Conservation (phyloP, 1,284 basidiomycete species). For the Laetiporus sulphureus region DNA sequence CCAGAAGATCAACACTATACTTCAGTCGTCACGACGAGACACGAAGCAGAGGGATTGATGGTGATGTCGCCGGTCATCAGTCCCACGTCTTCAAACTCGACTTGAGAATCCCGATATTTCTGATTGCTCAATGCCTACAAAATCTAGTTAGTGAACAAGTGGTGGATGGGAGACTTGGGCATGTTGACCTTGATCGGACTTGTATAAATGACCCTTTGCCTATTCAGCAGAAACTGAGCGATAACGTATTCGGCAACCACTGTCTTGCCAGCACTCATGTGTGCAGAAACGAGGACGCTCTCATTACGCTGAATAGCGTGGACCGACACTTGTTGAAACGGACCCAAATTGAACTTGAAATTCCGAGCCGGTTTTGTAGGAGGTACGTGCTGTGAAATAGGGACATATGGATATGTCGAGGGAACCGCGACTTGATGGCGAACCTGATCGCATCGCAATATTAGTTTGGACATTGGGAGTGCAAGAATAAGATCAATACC, state of each 20-base stretch:
- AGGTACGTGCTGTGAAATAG: conserved; percentile 88
- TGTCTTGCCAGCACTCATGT: conserved; percentile 98
- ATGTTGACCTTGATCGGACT: conserved; percentile 93
- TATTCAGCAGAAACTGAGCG: conserved; percentile 87
- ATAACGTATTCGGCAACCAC: conserved; percentile 99
- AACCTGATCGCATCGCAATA: conserved; percentile 50
- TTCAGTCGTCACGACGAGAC: conserved; percentile 99
- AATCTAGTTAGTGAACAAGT: conserved; percentile 10
- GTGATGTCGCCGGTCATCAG: conserved; percentile 99
- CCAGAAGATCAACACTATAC: conserved; percentile 42
- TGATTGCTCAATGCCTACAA: conserved; percentile 88
- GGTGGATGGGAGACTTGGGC: conserved; percentile 11
- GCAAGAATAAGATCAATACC: conserved; percentile 36
- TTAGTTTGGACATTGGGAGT: not conserved
- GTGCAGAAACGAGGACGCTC: conserved; percentile 95
- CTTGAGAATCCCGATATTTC: conserved; percentile 97
- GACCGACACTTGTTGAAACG: conserved; percentile 95
- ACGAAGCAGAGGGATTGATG: conserved; percentile 95
- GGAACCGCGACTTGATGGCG: conserved; percentile 95
- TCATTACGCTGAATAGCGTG: conserved; percentile 96
- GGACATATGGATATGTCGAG: conserved; percentile 85
- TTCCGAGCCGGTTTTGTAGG: conserved; percentile 86
- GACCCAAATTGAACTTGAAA: conserved; percentile 96
- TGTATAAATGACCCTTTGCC: conserved; percentile 97
- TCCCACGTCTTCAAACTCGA: conserved; percentile 96